These are phyloP conservation scores for Phytophthora chlamydospora DNA, from an alignment of 352 stramenopile species.

Conservation along the genomic window DNA sequence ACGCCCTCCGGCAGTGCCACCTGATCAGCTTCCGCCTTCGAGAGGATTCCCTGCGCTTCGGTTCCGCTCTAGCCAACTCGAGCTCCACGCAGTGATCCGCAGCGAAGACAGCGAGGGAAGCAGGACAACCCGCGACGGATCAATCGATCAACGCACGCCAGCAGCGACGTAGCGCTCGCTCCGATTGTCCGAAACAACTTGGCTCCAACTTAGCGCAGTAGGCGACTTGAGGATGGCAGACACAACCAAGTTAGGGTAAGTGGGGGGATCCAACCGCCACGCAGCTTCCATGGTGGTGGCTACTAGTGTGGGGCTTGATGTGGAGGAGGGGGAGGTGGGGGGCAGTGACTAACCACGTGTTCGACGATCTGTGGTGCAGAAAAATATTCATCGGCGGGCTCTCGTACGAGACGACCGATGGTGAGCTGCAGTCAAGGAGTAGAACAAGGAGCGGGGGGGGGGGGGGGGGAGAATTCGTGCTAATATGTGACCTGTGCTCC, in stretches of 20 bases:
- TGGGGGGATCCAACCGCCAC: background rate
- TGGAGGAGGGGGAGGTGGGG: background rate
- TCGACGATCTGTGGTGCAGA: slow-evolving; percentile 34
- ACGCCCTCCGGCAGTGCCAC: too few relatives aligned
- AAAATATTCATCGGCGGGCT: slow-evolving; percentile 93
- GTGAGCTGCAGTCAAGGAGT: slow-evolving; percentile 34
- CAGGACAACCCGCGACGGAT: background rate
- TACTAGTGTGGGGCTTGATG: too few relatives aligned
- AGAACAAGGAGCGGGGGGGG: background rate
- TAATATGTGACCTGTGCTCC: slow-evolving; percentile 21
- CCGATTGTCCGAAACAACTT: slow-evolving; percentile 9
- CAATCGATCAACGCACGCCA: background rate
- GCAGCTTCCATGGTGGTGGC: background rate
- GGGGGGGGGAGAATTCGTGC: background rate
- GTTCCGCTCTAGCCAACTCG: slow-evolving; percentile 2
- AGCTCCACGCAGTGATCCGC: slow-evolving; percentile 2
- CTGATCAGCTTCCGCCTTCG: slow-evolving; percentile 1
- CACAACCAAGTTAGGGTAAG: slow-evolving; percentile 53
- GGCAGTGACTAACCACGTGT: slow-evolving; percentile 18
- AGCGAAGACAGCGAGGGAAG: slow-evolving; percentile 2
- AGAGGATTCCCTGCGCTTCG: slow-evolving; percentile 30
- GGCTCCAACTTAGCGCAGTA: slow-evolving; percentile 31
- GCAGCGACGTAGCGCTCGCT: slow-evolving; percentile 1
- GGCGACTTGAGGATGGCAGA: slow-evolving; percentile 48
- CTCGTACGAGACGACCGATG: slow-evolving; percentile 91